phyloP scores from a whole-genome alignment of 2,329 filamentous ascomycete genomes.

The Sclerotinia nivalis region DNA sequence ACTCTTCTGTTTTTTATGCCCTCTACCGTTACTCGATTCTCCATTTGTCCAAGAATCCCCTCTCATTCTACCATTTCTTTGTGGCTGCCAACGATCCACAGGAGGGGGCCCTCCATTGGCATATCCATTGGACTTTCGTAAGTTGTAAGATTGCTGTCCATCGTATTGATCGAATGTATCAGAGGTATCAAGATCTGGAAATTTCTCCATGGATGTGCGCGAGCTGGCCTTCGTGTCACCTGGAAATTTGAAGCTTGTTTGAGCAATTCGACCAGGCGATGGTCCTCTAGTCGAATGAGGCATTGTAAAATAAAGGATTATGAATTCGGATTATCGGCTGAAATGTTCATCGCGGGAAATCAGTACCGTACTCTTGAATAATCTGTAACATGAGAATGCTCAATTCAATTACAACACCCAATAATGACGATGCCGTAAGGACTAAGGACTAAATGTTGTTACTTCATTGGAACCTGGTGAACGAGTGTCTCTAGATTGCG shows the following conservation, averaged over 20 bases:
- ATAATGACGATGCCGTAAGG: conserved; percentile 8
- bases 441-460: conserved; percentile 4
- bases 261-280: conserved; percentile 41
- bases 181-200: conserved; percentile 54
- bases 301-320: conserved; percentile 37
- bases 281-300: conserved; percentile 47
- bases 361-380: conserved; percentile 25
- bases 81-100: conserved; percentile 61
- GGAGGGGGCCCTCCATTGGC: conserved; percentile 38
- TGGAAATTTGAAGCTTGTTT: conserved; percentile 36
- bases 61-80: conserved; percentile 49
- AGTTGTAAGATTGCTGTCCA: conserved; percentile 27
- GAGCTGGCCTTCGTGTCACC: conserved; percentile 34
- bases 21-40: conserved; percentile 34
- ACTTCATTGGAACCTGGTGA: not conserved
- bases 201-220: conserved; percentile 53
- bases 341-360: conserved; percentile 19
- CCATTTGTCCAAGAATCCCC: conserved; percentile 33
- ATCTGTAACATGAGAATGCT: conserved; percentile 25
- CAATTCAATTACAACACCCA: not conserved
- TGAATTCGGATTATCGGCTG: conserved; percentile 1
- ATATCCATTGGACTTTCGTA: conserved; percentile 35
- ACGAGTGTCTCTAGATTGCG: conserved; percentile 4
- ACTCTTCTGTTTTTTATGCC: conserved; percentile 77
- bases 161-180: conserved; percentile 24